Evolutionary conservation across 129 eudicot species (phyloP), one percentile per base, ranked within the genome.

Genomic region (Gnaphalium uliginosum): DNA sequence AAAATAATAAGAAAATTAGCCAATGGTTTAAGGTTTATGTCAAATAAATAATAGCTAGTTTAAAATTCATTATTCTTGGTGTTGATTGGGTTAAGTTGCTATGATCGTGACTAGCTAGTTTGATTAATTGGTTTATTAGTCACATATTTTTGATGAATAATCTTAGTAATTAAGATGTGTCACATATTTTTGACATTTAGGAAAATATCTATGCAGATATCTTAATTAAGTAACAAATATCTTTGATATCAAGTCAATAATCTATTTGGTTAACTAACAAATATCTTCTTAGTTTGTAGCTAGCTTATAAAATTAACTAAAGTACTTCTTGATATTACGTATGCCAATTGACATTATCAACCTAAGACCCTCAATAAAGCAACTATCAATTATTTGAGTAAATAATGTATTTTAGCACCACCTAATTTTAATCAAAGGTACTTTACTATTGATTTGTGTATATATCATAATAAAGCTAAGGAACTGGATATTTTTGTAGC

Each of bases 21-120:
- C 73, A 71, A 78, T 78, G 59, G 22, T n/a, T 21, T 63, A 17
- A 48, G 53, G 71, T 71, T 71, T 64, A 25, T 71, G 64, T 61
- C 71, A 23, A 71, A 24, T 58, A 69, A 35, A 37, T 29, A 43
- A 68, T 17, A 19, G 11, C 17, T 46, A 46, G 24, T 24, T 74
- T 69, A 58, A 30, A 46, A 11, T 11, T 23, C 51, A 6, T 24
- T 30, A 78, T 30, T 46, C 18, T 78, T 71, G 41, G 29, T 78
- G 29, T 50, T 56, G 63, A 56, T 67, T 68, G 79, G 63, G 63
- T n/a, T n/a, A n/a, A n/a, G n/a, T 29, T 72, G 53, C 66, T 48
- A 22, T 48, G 79, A 75, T 48, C 64, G 63, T 64, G 79, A 75
- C 35, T 64, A 11, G 48, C 50, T 29, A 18, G 30, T 62, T 63